These are phyloP conservation scores for Fusarium clavum DNA, from an alignment of 2,329 filamentous ascomycete genomes.

Conservation along the genomic window DNA sequence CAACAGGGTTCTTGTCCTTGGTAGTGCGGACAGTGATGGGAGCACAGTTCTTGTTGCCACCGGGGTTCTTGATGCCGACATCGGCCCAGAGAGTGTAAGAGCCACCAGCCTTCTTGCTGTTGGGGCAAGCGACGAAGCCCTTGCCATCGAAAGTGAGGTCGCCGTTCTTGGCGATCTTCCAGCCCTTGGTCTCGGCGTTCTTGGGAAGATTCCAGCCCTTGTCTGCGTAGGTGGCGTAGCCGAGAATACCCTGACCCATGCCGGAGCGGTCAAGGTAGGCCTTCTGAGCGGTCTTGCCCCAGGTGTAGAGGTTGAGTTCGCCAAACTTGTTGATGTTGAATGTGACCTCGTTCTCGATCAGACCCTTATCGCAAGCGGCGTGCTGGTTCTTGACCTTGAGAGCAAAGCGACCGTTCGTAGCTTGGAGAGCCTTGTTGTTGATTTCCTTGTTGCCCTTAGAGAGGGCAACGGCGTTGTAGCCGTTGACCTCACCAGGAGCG, in stretches of 20 bases:
- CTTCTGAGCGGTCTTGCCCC: slow-evolving; percentile 54
- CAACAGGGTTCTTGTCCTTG: slow-evolving; percentile 46
- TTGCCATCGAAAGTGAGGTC: slow-evolving; percentile 60
- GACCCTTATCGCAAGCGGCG: slow-evolving; percentile 60
- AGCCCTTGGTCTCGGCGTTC: slow-evolving; percentile 61
- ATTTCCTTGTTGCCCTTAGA: slow-evolving; percentile 59
- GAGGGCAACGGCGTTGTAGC: slow-evolving; percentile 63
- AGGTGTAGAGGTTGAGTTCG: slow-evolving; percentile 59
- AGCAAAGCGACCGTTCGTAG: slow-evolving; percentile 57
- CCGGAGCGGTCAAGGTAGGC: slow-evolving; percentile 67
- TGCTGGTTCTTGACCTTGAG: slow-evolving; percentile 58
- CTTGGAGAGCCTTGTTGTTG: slow-evolving; percentile 60
- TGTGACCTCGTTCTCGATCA: slow-evolving; percentile 51
- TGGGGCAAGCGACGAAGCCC: slow-evolving; percentile 65
- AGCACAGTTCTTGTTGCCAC: slow-evolving; percentile 53
- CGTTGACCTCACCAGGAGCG: slow-evolving; percentile 35
- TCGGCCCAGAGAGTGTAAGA: slow-evolving; percentile 56
- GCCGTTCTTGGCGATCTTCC: slow-evolving; percentile 56
- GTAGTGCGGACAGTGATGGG: slow-evolving; percentile 50
- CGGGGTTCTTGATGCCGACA: slow-evolving; percentile 50
- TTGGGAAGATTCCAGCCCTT: slow-evolving; percentile 40
- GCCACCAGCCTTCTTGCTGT: slow-evolving; percentile 49
- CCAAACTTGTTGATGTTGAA: slow-evolving; percentile 59
- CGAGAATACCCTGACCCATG: slow-evolving; percentile 67
- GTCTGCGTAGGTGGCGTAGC: slow-evolving; percentile 61